A percentile compares a stretch with the other conserved stretches of the same genome.
phyloP scores from a whole-genome alignment of 2,329 filamentous ascomycete species.

The Beauveria bassiana region DNA sequence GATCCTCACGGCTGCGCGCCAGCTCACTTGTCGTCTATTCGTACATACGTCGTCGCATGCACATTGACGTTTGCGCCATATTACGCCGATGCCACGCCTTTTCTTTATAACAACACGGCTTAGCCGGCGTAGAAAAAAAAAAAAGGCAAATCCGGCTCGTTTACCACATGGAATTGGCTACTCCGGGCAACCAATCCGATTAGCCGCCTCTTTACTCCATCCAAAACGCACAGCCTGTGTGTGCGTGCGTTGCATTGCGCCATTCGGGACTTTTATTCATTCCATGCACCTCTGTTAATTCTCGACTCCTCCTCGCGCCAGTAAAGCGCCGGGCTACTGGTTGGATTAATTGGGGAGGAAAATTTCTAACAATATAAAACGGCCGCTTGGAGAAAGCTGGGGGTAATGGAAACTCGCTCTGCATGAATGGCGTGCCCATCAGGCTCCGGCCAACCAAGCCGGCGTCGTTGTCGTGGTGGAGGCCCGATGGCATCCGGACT shows the following conservation, averaged over 20 bases:
- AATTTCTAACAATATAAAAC: background rate
- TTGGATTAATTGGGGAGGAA: background rate
- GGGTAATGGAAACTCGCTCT: slow-evolving; percentile 5
- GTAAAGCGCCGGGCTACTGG: background rate
- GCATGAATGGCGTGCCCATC: slow-evolving; percentile 2
- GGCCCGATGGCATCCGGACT: slow-evolving; percentile 6
- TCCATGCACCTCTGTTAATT: background rate
- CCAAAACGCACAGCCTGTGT: background rate
- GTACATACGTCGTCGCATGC: too few relatives aligned
- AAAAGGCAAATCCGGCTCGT: background rate
- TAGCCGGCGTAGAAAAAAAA: background rate
- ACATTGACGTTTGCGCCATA: background rate
- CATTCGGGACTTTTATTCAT: background rate
- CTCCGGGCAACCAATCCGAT: background rate
- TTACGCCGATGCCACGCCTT: background rate
- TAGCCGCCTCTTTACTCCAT: background rate
- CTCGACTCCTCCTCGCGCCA: background rate
- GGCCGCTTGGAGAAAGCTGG: background rate
- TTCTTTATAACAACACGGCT: background rate
- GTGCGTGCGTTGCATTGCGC: background rate
- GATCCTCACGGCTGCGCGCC: background rate
- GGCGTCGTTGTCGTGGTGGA: background rate
- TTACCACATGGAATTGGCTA: background rate
- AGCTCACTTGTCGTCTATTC: too few relatives aligned
- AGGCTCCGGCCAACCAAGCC: background rate